These are phyloP conservation scores for Epichloe brachyelytri DNA, from an alignment of 2,329 filamentous ascomycete species.

Conservation along the genomic window DNA sequence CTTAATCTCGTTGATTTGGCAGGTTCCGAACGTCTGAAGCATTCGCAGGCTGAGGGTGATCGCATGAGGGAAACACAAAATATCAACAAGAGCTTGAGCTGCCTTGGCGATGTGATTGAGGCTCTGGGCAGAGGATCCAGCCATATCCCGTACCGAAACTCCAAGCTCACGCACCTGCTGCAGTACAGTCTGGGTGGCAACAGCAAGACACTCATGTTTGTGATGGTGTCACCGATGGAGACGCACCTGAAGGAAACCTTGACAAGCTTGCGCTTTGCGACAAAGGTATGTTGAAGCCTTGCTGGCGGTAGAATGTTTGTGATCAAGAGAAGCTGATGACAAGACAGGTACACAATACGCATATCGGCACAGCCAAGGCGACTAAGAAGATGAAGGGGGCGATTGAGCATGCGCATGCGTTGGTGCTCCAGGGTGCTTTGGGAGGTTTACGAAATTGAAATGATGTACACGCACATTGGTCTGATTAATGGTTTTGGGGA, in stretches of 20 bases:
- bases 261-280: constrained; percentile 90
- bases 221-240: constrained; percentile 91
- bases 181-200: constrained; percentile 93
- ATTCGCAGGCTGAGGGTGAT: constrained; percentile 75
- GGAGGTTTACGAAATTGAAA: constrained; percentile 2
- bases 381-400: constrained; percentile 44
- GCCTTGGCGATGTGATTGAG: constrained; percentile 86
- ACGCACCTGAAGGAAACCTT: constrained; percentile 85
- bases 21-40: constrained; percentile 79
- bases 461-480: constrained; percentile 1
- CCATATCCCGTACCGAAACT: constrained; percentile 91
- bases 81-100: constrained; percentile 91
- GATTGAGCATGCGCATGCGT: neutral
- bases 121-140: constrained; percentile 73
- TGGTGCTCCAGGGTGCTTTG: neutral
- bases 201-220: constrained; percentile 97
- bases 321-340: constrained; percentile 3
- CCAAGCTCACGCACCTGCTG: constrained; percentile 88
- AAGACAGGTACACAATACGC: constrained; percentile 65
- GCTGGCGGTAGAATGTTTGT: neutral
- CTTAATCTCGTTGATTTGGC: constrained; percentile 93
- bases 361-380: constrained; percentile 79
- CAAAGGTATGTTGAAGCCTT: constrained; percentile 50
- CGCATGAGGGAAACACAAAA: constrained; percentile 88
- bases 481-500: constrained; percentile 1